Evolutionary conservation across 2,329 filamentous ascomycete species (phyloP), one percentile per base, ranked within the genome.

Genomic region (Elsinoe fawcettii): DNA sequence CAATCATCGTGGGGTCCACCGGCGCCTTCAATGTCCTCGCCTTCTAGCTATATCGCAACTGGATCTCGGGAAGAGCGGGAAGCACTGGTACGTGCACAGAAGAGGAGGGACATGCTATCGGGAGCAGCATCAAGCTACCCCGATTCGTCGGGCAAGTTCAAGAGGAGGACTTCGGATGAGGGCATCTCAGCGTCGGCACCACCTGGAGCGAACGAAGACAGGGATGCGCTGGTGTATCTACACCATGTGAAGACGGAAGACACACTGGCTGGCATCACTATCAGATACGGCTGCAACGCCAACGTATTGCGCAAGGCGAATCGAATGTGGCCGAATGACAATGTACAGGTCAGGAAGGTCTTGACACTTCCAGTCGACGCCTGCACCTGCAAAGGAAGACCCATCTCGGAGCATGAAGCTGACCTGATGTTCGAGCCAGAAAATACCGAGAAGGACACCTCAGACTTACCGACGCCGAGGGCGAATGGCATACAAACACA

Each of bases 281-380:
- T 99, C 62, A 88, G 86, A 65, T 99, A 95, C 71, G 86, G 88
- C 65, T 97, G 92, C 69, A 83, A 88, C 61, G 84, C 90, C 57
- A 86, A 91, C 49, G 80, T 87, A 1, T 85, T 99, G 63, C 81
- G 89, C 59, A 93, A 88, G 69, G 85, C 90, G 37, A 99, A 99
- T 69, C 84, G 93, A 9, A 84, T 99, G 66, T 99, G 93, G 93
- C 89, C 90, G 5, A 89, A 90, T 62, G 93, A 97, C 68, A 90
- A 84, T 61, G 86, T 97, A 34, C 92, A 96, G 69, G 83, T 85
- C 49, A 84, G 91, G 59, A 88, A 88, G 66, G 85, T 83, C 62
- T 79, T 99, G 14, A 80, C 91, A 7, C 75, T 99, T 55, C 93
- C 93, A 0, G 89, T 97, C 3, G 91, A 96, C 69, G 87, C 89